Evolutionary conservation across 371 early-diverging fungal genomes (phyloP).

Genomic region (Synchytrium microbalum): DNA sequence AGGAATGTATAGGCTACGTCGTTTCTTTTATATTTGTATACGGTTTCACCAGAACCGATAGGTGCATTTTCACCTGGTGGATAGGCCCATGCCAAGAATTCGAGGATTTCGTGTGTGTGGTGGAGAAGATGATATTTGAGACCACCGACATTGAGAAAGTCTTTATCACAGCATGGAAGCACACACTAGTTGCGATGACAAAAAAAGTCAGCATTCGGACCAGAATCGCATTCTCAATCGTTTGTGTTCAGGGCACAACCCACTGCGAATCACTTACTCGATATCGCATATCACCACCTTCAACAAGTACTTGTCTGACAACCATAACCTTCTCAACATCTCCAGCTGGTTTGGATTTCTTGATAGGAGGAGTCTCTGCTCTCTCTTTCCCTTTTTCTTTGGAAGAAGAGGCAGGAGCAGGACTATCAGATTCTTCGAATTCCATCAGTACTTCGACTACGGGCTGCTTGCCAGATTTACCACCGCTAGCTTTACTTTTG

Average conservation of each 20-base stretch:
- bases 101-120: slow-evolving; percentile 13
- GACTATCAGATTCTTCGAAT: no score
- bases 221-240: no score
- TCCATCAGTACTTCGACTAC: no score
- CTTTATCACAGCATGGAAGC: slow-evolving; percentile 14
- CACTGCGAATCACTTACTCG: not conserved
- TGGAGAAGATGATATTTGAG: slow-evolving; percentile 13
- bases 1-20: not conserved
- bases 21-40: not conserved
- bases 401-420: not conserved
- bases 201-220: no score
- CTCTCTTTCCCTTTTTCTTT: not conserved
- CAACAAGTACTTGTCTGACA: not conserved
- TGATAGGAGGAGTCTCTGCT: not conserved
- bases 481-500: no score
- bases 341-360: no score
- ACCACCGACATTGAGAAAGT: slow-evolving; percentile 14
- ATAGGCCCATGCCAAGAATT: slow-evolving; percentile 13
- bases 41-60: not conserved
- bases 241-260: no score
- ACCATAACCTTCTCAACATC: no score
- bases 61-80: not conserved
- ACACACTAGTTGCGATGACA: slow-evolving; percentile 8
- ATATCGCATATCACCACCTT: not conserved
- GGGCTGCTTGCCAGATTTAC: no score